Evolutionary conservation across 73 alveolate species (phyloP), one percentile per base, ranked within the genome.

Genomic region (Uronychia setigera): DNA sequence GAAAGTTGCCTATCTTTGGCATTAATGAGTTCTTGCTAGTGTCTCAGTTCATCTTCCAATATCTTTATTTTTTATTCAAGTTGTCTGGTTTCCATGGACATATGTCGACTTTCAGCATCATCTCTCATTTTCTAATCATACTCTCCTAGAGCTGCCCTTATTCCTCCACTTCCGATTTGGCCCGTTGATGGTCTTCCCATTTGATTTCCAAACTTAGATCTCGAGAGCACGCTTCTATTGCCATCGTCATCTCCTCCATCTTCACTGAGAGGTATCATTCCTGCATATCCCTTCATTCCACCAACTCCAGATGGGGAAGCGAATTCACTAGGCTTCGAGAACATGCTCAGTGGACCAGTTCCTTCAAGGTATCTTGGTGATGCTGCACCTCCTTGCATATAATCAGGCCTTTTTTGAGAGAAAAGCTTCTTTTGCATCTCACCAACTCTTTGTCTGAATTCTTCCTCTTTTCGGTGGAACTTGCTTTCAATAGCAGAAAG

Each of bases 391-490:
- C 67, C 67, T 11, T 46, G 5, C 67, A 46, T 11, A 19, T 5
- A 19, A 19, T 46, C 67, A 11, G 67, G 67, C 67, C 67, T 46
- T 19, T 46, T 46, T 19, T 46, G 19, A 11, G 5, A 19, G 75
- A 91, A 91, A 89, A 91, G 84, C 60, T 34, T 80, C 86, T 58
- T 80, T 85, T 80, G 79, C 29, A 87, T 33, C 13, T 91, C 96
- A 35, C 79, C 84, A 32, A 60, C 96, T 0, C 58, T 78, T 31
- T 33, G 46, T 11, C 96, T 31, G 88, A 77, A 86, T 74, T 91
- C 93, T 35, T 91, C 96, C 34, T 86, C 93, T 31, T 79, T 74
- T 59, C 83, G 35, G 77, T 80, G 91, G 76, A 91, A 26, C 67
- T 76, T 81, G 58, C 85, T 33, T 67, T 91, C 96, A 19, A 46